Evolutionary conservation across 2,329 filamentous ascomycete species (phyloP), one percentile per base, ranked within the genome.

Genomic region (Didymella keratinophila): DNA sequence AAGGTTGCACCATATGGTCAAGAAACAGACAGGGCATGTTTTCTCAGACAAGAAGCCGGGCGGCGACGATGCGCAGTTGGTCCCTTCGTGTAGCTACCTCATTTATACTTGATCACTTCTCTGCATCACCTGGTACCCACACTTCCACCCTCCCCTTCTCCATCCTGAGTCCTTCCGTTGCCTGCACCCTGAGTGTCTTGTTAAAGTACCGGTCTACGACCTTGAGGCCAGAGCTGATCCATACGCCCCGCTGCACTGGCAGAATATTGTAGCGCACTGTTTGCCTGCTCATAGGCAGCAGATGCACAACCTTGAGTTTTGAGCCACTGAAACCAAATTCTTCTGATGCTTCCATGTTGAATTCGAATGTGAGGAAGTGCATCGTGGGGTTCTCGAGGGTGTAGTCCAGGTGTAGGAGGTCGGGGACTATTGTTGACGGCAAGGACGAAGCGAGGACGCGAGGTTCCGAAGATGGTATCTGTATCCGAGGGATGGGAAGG

Each of bases 141-240:
- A 81, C 67, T 21, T 71, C 69, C 1, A 81, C 67, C 0, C 82
- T 82, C 60, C 83, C 84, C 73, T 85, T 86, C 59, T 86, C 84
- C 60, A 70, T 75, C 61, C 78, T 79, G 76, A 82, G 89, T 21
- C 88, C 90, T 71, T 89, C 90, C 0, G 91, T 94, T 2, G 92
- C 88, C 59, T 92, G 86, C 23, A 97, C 88, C 62, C 89, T 87
- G 60, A 98, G 77, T 41, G 90, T 88, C 82, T 97, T 97, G 75
- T 96, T 93, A 77, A 97, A 98, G 70, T 97, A 96, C 68, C 90
- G 89, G 80, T 97, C 94, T 61, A 91, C 84, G 37, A 97, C 92
- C 61, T 89, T 86, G 61, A 97, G 78, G 37, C 85, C 85, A 2
- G 93, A 92, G 49, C 81, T 83, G 56, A 94, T 85, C 87, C 90